phyloP scores from a whole-genome alignment of 345 rosid genomes.

The Camelina neglecta region DNA sequence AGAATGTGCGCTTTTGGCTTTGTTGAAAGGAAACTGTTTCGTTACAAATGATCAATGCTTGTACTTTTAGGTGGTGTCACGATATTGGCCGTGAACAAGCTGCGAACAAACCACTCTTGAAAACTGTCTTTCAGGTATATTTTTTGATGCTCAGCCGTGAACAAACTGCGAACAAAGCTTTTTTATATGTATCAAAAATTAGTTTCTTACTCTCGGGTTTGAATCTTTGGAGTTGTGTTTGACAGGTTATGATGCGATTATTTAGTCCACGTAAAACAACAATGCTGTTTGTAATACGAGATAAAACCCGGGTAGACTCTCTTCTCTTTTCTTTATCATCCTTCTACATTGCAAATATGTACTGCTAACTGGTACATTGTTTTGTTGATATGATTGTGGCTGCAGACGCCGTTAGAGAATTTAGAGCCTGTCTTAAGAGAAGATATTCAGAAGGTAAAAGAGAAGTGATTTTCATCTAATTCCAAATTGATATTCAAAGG shows the following conservation, averaged over 20 bases:
- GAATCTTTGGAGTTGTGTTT: constrained; percentile 38
- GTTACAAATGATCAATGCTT: constrained; percentile 7
- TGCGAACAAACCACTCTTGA: constrained; percentile 96
- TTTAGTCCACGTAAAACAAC: constrained; percentile 99
- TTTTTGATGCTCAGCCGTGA: neutral
- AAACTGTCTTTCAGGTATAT: constrained; percentile 94
- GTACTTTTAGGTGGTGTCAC: constrained; percentile 87
- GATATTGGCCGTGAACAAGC: constrained; percentile 99
- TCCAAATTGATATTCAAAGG: constrained; percentile 19
- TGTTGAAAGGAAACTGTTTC: neutral
- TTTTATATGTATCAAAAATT: constrained; percentile 5
- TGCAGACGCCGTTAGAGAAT: constrained; percentile 91
- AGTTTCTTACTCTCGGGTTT: constrained; percentile 9
- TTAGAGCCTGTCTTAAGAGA: constrained; percentile 90
- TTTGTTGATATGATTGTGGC: constrained; percentile 9
- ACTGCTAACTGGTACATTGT: constrained; percentile 29
- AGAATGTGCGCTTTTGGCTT: neutral
- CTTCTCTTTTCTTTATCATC: neutral
- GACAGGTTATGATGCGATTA: constrained; percentile 96
- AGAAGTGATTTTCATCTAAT: constrained; percentile 20
- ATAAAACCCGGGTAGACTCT: constrained; percentile 81
- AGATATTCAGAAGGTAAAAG: constrained; percentile 86
- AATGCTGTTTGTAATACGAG: constrained; percentile 92
- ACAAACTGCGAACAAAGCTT: constrained; percentile 1
- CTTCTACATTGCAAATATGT: constrained; percentile 9